Evolutionary conservation across 2,329 filamentous ascomycete species (phyloP).

Genomic region (Metarhizium album): DNA sequence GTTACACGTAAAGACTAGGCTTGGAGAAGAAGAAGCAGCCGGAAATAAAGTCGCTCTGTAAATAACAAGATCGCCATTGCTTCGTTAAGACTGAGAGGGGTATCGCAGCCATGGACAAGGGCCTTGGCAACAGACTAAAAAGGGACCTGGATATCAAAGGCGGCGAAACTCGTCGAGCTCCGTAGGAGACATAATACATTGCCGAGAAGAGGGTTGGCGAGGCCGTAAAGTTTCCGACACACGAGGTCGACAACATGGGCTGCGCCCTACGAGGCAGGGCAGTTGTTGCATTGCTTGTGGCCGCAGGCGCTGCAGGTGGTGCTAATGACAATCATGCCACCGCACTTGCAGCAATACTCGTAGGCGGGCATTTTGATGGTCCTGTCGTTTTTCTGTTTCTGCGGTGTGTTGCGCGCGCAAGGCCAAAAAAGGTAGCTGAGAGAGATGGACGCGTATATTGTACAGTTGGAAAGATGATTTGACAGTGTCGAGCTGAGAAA

Average conservation of each 20-base stretch:
- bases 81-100: neutral
- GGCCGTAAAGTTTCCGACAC: too few relatives aligned
- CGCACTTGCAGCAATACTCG: slow-evolving; percentile 45
- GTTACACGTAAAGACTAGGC: neutral
- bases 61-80: neutral
- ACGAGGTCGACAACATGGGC: neutral
- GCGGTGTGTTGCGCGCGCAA: too few relatives aligned
- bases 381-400: neutral
- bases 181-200: neutral
- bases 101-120: neutral
- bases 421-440: too few relatives aligned
- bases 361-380: slow-evolving; percentile 30
- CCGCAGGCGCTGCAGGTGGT: slow-evolving; percentile 39
- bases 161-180: neutral
- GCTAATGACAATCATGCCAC: slow-evolving; percentile 46
- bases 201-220: neutral
- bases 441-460: neutral
- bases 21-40: neutral
- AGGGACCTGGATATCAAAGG: neutral
- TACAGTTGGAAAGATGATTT: neutral
- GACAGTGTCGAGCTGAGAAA: neutral
- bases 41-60: neutral
- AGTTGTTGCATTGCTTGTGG: slow-evolving; percentile 39
- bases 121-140: neutral
- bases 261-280: slow-evolving; percentile 17